Conservation (phyloP, 495 filamentous ascomycete species). For the Lichina pygmaea region DNA sequence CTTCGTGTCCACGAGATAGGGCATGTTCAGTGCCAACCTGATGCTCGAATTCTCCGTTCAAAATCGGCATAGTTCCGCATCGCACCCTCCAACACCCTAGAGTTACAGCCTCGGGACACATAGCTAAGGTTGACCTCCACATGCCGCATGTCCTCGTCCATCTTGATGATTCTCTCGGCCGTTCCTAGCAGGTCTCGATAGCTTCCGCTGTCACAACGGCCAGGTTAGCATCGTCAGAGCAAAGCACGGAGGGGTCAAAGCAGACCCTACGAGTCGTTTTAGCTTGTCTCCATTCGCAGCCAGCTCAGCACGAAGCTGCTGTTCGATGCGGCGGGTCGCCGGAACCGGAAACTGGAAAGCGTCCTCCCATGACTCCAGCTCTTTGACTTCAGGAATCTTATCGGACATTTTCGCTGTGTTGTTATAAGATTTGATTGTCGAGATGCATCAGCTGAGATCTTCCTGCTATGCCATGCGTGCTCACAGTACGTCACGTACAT, state of each 20-base stretch:
- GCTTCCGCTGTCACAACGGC: constrained; percentile 26
- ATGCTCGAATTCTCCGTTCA: constrained; percentile 14
- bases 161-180: constrained; percentile 71
- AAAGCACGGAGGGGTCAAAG: neutral
- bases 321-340: constrained; percentile 31
- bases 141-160: constrained; percentile 50
- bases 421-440: no score
- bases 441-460: no score
- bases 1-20: neutral
- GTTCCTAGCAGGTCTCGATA: constrained; percentile 85
- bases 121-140: constrained; percentile 42
- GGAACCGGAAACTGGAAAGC: constrained; percentile 40
- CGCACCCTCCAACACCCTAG: constrained; percentile 40
- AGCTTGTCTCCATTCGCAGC: constrained; percentile 68
- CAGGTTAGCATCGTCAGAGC: neutral
- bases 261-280: constrained; percentile 69
- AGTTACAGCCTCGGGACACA: constrained; percentile 56
- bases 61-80: constrained; percentile 32
- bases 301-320: constrained; percentile 34
- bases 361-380: constrained; percentile 35
- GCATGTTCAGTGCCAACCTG: constrained; percentile 4
- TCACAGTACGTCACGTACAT: no score
- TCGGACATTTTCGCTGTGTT: constrained; percentile 20
- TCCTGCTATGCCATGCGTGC: no score
- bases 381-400: constrained; percentile 28